Conservation (phyloP, 495 filamentous ascomycete genomes). For the Hypoxylon perforatum region DNA sequence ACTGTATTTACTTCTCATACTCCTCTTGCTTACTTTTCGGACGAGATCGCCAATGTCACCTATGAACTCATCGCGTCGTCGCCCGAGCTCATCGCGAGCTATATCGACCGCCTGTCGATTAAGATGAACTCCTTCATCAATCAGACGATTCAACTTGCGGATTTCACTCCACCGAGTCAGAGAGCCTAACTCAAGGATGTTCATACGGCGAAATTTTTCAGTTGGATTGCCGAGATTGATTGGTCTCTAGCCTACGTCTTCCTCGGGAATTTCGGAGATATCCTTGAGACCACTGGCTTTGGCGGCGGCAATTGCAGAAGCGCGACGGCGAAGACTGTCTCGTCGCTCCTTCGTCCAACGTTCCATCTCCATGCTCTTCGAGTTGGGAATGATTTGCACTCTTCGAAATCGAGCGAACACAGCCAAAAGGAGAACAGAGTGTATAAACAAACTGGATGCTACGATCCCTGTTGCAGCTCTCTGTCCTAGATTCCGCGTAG, state of each 20-base stretch:
- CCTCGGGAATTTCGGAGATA: conserved; percentile 51
- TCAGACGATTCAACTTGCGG: conserved; percentile 70
- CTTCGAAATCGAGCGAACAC: conserved; percentile 70
- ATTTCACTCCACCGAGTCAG: conserved; percentile 78
- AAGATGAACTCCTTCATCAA: conserved; percentile 55
- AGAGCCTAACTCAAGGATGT: conserved; percentile 71
- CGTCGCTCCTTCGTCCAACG: conserved; percentile 57
- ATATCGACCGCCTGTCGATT: conserved; percentile 53
- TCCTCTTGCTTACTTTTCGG: conserved; percentile 50
- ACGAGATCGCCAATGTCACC: conserved; percentile 47
- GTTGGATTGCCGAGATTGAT: conserved; percentile 75
- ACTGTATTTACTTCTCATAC: conserved; percentile 46
- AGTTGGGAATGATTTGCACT: conserved; percentile 72
- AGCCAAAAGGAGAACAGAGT: conserved; percentile 69
- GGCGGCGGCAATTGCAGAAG: conserved; percentile 46
- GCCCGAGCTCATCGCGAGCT: conserved; percentile 48
- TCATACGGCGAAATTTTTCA: conserved; percentile 72
- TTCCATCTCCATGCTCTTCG: conserved; percentile 63
- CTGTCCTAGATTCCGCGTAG: conserved; percentile 72
- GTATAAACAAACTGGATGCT: conserved; percentile 68
- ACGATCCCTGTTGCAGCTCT: conserved; percentile 71
- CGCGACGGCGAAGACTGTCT: conserved; percentile 51
- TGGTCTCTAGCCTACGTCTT: conserved; percentile 71
- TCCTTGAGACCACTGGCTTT: conserved; percentile 51
- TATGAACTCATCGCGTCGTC: conserved; percentile 46